Base-by-base conservation (phyloP, 2,329 filamentous ascomycete genomes). In the Microsporum canis region DNA sequence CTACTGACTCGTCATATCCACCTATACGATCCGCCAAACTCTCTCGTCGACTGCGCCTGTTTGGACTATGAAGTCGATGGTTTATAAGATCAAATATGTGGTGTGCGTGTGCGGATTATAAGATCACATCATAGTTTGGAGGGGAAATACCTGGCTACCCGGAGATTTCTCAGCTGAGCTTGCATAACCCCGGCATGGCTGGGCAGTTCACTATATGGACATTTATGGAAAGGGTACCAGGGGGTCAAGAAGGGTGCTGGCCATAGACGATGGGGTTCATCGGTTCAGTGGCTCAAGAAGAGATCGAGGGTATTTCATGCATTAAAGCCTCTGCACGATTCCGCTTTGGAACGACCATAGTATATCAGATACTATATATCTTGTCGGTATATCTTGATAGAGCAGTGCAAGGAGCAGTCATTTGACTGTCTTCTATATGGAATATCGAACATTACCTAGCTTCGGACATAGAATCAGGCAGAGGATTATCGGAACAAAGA, bases 351-450 rank as follows among this genome's bases (percentile, higher is more conserved):
- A 71, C 73, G 68, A 74, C 70, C 70, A 75, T 76, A 76, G 74
- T 77, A 75, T 72, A 73, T 70, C 73, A 71, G 72, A 77, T 78
- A 75, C 76, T 80, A 80, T 82, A 82, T 83, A 84, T 80, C 79
- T 79, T 84, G 80, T 84, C 81, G 81, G 84, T 82, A 84, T 81
- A 82, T 83, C 80, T 84, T 84, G 78, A 83, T 85, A 85, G 82
- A 82, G 78, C 82, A 80, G 78, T 79, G 70, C 78, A 78, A 75
- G 78, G 77, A 76, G 73, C 80, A 75, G 72, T 72, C 67, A 70
- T 69, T 70, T 69, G 68, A 66, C 71, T 72, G 68, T 70, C 68
- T 69, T 70, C 67, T 62, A 66, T 66, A 65, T 70, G 67, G 66
- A 66, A 66, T 69, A 67, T 76, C 76, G 76, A 71, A 59, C 68